Evolutionary conservation across 202 grass and related monocot genomes (phyloP), one percentile per base, ranked within the genome.

Genomic region (Miscanthus sacchariflorus): DNA sequence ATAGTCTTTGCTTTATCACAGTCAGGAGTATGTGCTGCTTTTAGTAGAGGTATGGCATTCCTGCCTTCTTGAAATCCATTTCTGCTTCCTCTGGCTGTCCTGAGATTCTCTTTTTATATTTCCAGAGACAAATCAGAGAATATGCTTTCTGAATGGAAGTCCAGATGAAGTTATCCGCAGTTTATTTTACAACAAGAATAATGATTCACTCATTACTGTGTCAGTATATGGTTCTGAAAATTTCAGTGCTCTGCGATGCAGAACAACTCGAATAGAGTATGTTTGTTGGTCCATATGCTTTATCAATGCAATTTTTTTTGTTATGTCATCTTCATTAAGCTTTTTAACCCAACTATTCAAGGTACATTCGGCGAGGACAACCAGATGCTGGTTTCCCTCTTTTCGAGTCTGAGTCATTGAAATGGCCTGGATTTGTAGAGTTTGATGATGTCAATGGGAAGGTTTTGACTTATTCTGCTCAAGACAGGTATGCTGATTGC

Each of bases 361-460:
- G 96, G 90, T 98, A 98, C 80, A 96, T 96, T 52, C 78, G 90
- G 0, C 90, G 96, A 72, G 92, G 85, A 79, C 92, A 91, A 19
- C 92, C 89, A 2, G 96, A 98, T 91, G 89, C 93, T 64, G 93
- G 96, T 42, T 94, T 93, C 89, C 92, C 96, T 78, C 93, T 98
- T 87, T 98, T 98, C 33, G 94, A 98, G 80, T 82, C 93, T 1
- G 96, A 98, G 38, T 96, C 96, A 63, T 82, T 98, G 84, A 98
- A 96, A 81, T 98, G 96, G 96, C 96, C 96, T 87, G 96, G 96
- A 76, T 98, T 98, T 33, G 96, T 98, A 19, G 96, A 98, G 69
- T 98, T 98, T 79, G 96, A 98, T 87, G 96, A 98, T 96, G 96
- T 96, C 58, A 98, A 98, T 90, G 96, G 96, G 44, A 98, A 96